These are phyloP conservation scores for Plasmodium relictum DNA, from an alignment of 169 alveolate species.

Conservation along the genomic window DNA sequence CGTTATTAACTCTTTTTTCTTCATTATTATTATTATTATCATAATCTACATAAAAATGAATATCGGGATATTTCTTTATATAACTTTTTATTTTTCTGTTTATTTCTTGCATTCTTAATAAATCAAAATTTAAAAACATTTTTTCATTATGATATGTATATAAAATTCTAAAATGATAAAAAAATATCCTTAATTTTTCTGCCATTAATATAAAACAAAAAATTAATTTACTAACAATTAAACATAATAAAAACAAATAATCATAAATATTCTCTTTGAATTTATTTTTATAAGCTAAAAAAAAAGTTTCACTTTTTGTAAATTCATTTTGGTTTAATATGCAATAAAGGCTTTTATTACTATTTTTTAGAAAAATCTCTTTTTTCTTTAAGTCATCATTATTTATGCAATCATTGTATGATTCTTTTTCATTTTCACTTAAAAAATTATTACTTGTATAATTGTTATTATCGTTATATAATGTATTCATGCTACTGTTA, in stretches of 20 bases:
- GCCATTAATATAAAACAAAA: slow-evolving; percentile 69
- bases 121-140: slow-evolving; percentile 72
- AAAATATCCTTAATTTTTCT: slow-evolving; percentile 60
- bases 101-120: slow-evolving; percentile 65
- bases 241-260: slow-evolving; percentile 55
- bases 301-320: slow-evolving; percentile 28
- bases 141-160: slow-evolving; percentile 28
- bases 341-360: slow-evolving; percentile 12
- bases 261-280: slow-evolving; percentile 62
- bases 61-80: slow-evolving; percentile 74
- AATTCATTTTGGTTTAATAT: slow-evolving; percentile 44
- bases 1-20: slow-evolving; percentile 13
- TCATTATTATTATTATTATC: slow-evolving; percentile 43
- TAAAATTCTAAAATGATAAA: slow-evolving; percentile 74
- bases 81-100: slow-evolving; percentile 70
- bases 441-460: background rate
- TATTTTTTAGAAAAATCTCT: slow-evolving; percentile 25
- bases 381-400: slow-evolving; percentile 1
- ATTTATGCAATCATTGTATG: background rate
- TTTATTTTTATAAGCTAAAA: slow-evolving; percentile 29
- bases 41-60: slow-evolving; percentile 65
- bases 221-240: slow-evolving; percentile 66
- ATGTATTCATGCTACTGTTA: background rate
- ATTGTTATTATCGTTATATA: background rate
- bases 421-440: slow-evolving; percentile 2